Percentiles rank a stretch among this genome's conserved stretches.
Evolutionary conservation across 129 eudicot species (phyloP).

Genomic region (Deinandra increscens): DNA sequence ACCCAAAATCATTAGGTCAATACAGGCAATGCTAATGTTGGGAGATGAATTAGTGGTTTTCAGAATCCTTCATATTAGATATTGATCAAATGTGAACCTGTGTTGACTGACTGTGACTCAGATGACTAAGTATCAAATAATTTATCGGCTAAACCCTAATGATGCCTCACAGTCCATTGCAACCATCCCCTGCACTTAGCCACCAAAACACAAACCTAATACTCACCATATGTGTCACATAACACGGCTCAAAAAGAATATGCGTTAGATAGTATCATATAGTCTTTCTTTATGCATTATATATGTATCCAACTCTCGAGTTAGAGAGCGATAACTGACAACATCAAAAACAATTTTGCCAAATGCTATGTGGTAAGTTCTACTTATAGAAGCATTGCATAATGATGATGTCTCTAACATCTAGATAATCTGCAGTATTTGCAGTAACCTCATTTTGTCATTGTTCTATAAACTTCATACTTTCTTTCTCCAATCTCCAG

Average conservation of each 20-base stretch:
- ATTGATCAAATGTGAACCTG: background rate
- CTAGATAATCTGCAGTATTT: too few relatives aligned
- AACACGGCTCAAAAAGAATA: too few relatives aligned
- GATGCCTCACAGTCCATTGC: background rate
- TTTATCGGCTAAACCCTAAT: background rate
- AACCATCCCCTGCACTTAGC: background rate
- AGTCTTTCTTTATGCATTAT: background rate
- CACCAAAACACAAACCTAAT: background rate
- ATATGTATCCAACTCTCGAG: too few relatives aligned
- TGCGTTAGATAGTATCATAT: background rate
- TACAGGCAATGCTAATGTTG: background rate
- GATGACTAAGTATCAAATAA: background rate
- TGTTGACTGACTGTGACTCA: background rate
- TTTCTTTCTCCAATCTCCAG: background rate
- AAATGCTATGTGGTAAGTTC: too few relatives aligned
- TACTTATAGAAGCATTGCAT: too few relatives aligned
- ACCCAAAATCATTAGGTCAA: background rate
- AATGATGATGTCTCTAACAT: too few relatives aligned
- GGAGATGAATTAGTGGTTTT: background rate
- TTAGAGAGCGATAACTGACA: too few relatives aligned
- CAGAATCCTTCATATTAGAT: background rate
- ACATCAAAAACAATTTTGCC: too few relatives aligned
- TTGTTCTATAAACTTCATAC: slow-evolving; percentile 2
- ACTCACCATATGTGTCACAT: too few relatives aligned
- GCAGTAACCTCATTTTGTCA: too few relatives aligned